Evolutionary conservation across 495 filamentous ascomycete genomes (phyloP).

Genomic region (Penicillium subrubescens): DNA sequence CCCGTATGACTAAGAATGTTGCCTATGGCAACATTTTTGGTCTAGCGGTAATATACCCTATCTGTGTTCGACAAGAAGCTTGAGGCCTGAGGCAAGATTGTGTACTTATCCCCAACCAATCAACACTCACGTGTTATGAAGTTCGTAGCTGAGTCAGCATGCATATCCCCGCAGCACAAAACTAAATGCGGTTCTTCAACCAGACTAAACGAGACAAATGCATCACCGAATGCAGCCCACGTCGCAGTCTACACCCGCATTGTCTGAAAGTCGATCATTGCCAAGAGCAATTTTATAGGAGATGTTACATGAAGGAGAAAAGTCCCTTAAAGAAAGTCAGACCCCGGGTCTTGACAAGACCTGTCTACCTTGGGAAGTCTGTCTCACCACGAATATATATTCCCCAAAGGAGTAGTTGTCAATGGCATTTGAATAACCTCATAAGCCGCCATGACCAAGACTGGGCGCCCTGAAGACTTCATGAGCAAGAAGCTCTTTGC

Average conservation of each 20-base stretch:
- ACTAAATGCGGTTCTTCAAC: constrained; percentile 5
- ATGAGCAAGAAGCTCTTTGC: constrained; percentile 17
- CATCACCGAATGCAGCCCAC: constrained; percentile 3
- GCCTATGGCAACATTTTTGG: no score
- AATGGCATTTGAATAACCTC: not conserved
- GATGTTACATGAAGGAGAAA: constrained; percentile 1
- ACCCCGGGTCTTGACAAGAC: not conserved
- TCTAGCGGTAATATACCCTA: no score
- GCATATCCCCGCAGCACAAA: not conserved
- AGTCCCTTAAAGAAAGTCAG: not conserved
- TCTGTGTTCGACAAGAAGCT: no score
- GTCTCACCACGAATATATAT: not conserved
- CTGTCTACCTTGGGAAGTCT: not conserved
- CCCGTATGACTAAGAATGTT: no score
- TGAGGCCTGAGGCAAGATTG: not conserved
- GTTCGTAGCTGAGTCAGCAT: not conserved
- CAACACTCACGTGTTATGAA: not conserved
- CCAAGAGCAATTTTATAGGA: not conserved
- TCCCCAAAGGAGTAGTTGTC: not conserved
- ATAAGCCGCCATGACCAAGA: not conserved
- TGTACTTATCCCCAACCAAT: not conserved
- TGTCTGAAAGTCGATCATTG: not conserved
- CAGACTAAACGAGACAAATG: not conserved
- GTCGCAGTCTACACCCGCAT: not conserved
- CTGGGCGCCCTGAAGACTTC: constrained; percentile 1